Evolutionary conservation across 805 yeast species (phyloP), one percentile per base, ranked within the genome.

Genomic region (Candida tammaniensis): DNA sequence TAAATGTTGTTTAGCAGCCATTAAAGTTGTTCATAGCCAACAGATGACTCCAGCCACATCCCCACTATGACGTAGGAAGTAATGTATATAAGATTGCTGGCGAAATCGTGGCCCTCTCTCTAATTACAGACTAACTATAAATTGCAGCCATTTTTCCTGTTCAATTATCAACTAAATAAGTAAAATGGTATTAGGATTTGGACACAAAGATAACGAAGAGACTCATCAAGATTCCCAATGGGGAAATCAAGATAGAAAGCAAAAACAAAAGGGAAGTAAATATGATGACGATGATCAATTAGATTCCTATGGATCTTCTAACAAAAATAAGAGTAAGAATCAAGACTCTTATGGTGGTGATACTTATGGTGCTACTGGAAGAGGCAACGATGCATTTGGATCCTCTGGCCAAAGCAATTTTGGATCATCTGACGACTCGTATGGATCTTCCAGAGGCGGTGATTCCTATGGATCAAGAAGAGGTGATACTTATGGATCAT

Each of bases 401-500:
- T 33, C 37, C 15, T 38, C 31, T 30, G n/a, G n/a, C n/a, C 23
- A 20, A 14, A 18, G 25, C 13, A 25, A 23, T 17, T 15, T 31
- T 17, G 48, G 22, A 26, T 19, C 22, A 19, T 23, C 25, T 17
- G 25, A 28, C 27, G 52, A 43, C 21, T 42, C 47, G 21, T 47
- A 45, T 32, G 53, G 48, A 21, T 41, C 48, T 16, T 34, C 40
- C 11, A 29, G 34, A 10, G 24, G 43, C 17, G 37, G 33, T 24
- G 48, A 45, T 35, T 48, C 57, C 18, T 51, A 46, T 27, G 58
- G 59, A 12, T 47, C 52, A 23, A 33, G 9, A 13, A 31, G 24
- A 15, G 17, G 27, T 24, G 49, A 43, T 31, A 43, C 48, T 17
- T 51, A 45, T 38, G 39, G 42, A 18, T 34, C 43, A 18, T 24